Percentiles rank a stretch among this genome's conserved stretches.
Evolutionary conservation across 2,329 filamentous ascomycete genomes (phyloP).

Genomic region (Aspergillus ochraceoroseus): DNA sequence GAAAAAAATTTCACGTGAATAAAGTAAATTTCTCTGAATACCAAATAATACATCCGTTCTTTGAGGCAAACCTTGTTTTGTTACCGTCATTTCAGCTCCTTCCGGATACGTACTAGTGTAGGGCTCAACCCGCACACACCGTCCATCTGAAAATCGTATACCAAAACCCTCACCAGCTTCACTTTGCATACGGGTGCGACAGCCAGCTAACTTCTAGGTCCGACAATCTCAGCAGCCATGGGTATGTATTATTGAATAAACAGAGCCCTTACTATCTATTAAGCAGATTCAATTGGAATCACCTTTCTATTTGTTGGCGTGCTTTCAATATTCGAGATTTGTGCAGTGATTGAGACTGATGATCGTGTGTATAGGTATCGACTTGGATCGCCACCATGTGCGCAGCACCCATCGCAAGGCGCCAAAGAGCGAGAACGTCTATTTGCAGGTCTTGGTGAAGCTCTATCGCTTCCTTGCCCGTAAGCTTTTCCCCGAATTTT

Average conservation of each 20-base stretch:
- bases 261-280: not conserved
- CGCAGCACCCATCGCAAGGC: slow-evolving; percentile 76
- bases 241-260: slow-evolving; percentile 31
- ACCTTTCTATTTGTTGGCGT: not conserved
- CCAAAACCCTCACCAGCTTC: slow-evolving; percentile 36
- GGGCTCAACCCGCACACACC: slow-evolving; percentile 45
- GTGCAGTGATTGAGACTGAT: slow-evolving; percentile 15
- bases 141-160: slow-evolving; percentile 39
- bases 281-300: not conserved
- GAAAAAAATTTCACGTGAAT: too few species aligned
- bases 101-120: slow-evolving; percentile 35
- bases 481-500: slow-evolving; percentile 44
- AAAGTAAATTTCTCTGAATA: too few species aligned
- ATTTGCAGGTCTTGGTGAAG: slow-evolving; percentile 96
- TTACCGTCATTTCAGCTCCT: not conserved
- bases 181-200: slow-evolving; percentile 39
- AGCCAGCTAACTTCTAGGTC: slow-evolving; percentile 40
- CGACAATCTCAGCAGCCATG: slow-evolving; percentile 43
- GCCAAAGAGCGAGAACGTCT: slow-evolving; percentile 97
- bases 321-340: slow-evolving; percentile 1
- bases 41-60: too few species aligned
- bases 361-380: slow-evolving; percentile 44
- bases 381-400: slow-evolving; percentile 60
- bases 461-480: slow-evolving; percentile 94
- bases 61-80: too few species aligned